Conservation (phyloP, 371 early-diverging fungal genomes). For the Mortierella sp. region DNA sequence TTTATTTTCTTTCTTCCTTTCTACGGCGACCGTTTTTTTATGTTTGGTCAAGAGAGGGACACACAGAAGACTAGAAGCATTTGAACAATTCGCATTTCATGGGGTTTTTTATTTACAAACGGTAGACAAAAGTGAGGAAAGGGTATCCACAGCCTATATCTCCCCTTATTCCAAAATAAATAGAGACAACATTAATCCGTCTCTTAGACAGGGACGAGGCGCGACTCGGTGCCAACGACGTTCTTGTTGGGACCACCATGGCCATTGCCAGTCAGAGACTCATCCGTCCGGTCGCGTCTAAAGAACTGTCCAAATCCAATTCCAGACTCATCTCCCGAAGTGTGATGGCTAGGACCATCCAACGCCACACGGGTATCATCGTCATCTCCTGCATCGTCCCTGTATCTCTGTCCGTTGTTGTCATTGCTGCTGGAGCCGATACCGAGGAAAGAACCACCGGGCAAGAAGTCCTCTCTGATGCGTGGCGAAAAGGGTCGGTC, state of each 20-base stretch:
- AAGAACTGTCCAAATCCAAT: slow-evolving; percentile 37
- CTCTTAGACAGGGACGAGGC: background rate
- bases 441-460: slow-evolving; percentile 8
- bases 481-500: slow-evolving; percentile 56
- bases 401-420: background rate
- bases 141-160: background rate
- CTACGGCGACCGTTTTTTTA: no score
- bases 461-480: slow-evolving; percentile 28
- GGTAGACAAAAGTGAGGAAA: background rate
- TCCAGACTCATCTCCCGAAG: background rate
- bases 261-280: slow-evolving; percentile 2
- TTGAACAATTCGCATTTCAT: no score
- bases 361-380: background rate
- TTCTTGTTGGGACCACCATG: slow-evolving; percentile 1
- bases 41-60: no score
- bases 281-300: slow-evolving; percentile 22
- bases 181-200: background rate
- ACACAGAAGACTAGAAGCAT: no score
- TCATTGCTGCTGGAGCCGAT: background rate
- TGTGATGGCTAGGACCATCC: background rate
- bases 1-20: no score
- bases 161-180: background rate
- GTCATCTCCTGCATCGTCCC: slow-evolving; percentile 24
- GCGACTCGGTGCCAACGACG: background rate
- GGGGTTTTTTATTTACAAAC: background rate